Conservation (phyloP, 108 stramenopile genomes). For the Cyclotella cryptica region DNA sequence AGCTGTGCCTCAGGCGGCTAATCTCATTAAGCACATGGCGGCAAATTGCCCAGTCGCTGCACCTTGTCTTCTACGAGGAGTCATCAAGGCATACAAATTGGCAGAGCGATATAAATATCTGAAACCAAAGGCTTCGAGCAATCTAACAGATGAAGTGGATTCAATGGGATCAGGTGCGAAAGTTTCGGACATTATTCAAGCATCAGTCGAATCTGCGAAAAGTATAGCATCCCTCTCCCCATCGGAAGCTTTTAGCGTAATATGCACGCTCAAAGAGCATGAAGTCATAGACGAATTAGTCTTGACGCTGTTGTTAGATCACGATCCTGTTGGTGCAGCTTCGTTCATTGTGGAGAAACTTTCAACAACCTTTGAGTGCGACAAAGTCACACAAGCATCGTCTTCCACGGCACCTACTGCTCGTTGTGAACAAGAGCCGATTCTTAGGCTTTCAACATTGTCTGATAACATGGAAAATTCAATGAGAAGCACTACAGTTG, state of each 20-base stretch:
- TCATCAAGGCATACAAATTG: conserved; percentile 63
- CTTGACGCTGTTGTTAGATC: conserved; percentile 46
- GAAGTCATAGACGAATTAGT: conserved; percentile 66
- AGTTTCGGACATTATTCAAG: conserved; percentile 37
- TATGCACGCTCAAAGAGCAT: conserved; percentile 47
- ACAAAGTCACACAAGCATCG: not conserved
- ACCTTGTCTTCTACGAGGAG: conserved; percentile 67
- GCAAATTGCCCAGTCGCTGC: conserved; percentile 73
- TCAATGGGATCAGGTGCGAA: conserved; percentile 15
- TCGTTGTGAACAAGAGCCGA: not conserved
- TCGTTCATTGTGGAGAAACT: conserved; percentile 54
- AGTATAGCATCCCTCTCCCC: conserved; percentile 63
- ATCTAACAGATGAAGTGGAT: conserved; percentile 23
- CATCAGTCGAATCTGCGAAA: conserved; percentile 41
- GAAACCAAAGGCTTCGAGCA: not conserved
- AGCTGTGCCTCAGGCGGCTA: conserved; percentile 59
- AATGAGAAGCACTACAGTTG: not conserved
- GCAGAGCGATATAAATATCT: conserved; percentile 16
- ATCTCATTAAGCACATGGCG: conserved; percentile 63
- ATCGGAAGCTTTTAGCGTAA: conserved; percentile 56
- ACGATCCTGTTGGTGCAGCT: conserved; percentile 42
- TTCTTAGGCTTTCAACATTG: not conserved
- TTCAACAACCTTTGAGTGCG: not conserved
- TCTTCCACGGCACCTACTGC: not conserved
- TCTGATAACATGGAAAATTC: not conserved